Evolutionary conservation across 805 yeast genomes (phyloP).

Genomic region (Zygosaccharomyces rouxii): DNA sequence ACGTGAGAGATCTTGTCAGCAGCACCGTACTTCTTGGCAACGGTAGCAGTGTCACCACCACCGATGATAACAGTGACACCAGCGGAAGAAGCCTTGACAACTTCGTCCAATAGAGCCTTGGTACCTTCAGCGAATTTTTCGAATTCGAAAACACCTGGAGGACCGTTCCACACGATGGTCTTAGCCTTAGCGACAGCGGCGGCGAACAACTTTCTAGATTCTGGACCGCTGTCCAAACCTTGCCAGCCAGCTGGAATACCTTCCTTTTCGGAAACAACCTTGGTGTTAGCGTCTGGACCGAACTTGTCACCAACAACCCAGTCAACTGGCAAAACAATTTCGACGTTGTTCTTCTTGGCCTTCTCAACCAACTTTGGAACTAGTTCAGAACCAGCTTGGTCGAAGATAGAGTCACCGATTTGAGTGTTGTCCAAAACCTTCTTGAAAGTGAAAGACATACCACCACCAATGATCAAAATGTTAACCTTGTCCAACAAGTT

Average conservation of each 20-base stretch:
- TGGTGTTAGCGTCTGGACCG: constrained; percentile 83
- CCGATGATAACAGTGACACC: constrained; percentile 93
- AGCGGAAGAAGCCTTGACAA: constrained; percentile 75
- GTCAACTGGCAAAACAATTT: constrained; percentile 91
- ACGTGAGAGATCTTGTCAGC: constrained; percentile 96
- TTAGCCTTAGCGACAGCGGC: constrained; percentile 85
- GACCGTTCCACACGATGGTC: constrained; percentile 99
- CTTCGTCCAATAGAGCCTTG: constrained; percentile 82
- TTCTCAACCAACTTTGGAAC: constrained; percentile 89
- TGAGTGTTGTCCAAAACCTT: constrained; percentile 80
- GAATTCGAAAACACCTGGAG: constrained; percentile 99
- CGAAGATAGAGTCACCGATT: constrained; percentile 91
- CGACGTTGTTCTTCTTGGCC: constrained; percentile 94
- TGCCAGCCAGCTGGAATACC: constrained; percentile 95
- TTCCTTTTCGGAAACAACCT: constrained; percentile 77
- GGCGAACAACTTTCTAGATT: constrained; percentile 73
- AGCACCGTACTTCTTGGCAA: constrained; percentile 96
- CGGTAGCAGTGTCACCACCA: constrained; percentile 99
- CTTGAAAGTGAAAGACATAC: constrained; percentile 99
- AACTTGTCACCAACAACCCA: constrained; percentile 94
- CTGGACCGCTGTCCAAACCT: constrained; percentile 96
- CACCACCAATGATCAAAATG: constrained; percentile 94
- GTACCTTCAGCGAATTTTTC: constrained; percentile 90
- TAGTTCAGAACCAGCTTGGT: constrained; percentile 90
- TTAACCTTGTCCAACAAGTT: constrained; percentile 95